Evolutionary conservation across 345 rosid genomes (phyloP).

Genomic region (Noccaea caerulescens): DNA sequence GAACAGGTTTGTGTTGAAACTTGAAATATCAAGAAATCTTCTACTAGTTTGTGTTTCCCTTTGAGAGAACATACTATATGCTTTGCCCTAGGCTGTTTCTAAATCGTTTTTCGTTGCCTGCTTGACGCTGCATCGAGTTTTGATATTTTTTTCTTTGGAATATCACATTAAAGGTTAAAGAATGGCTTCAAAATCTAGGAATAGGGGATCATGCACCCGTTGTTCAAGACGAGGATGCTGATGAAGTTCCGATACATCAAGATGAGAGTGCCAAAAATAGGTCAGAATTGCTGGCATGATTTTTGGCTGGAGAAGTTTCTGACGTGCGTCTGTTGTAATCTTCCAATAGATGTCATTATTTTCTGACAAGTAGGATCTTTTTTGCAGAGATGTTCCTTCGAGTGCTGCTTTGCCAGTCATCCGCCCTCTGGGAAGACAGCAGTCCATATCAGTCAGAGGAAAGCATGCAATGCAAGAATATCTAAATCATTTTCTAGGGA

Average conservation of each 20-base stretch:
- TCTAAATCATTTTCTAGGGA: constrained; percentile 89
- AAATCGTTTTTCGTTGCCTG: constrained; percentile 1
- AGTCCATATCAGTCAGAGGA: constrained; percentile 86
- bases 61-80: background rate
- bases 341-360: constrained; percentile 6
- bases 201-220: constrained; percentile 77
- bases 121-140: constrained; percentile 46
- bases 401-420: constrained; percentile 94
- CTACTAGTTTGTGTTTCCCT: constrained; percentile 21
- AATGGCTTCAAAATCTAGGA: constrained; percentile 99
- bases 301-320: constrained; percentile 24
- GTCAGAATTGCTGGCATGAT: constrained; percentile 45
- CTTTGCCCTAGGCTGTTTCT: constrained; percentile 12
- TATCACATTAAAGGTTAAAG: constrained; percentile 89
- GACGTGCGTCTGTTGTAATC: background rate
- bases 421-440: constrained; percentile 92
- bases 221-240: constrained; percentile 82
- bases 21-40: background rate
- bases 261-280: constrained; percentile 85
- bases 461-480: constrained; percentile 98
- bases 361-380: constrained; percentile 45
- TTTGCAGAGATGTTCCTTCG: constrained; percentile 95
- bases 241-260: constrained; percentile 68
- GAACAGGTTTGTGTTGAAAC: constrained; percentile 72
- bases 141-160: constrained; percentile 56